These are phyloP conservation scores for Marsdenia floribunda DNA, from an alignment of 257 asterid genomes.

Conservation along the genomic window DNA sequence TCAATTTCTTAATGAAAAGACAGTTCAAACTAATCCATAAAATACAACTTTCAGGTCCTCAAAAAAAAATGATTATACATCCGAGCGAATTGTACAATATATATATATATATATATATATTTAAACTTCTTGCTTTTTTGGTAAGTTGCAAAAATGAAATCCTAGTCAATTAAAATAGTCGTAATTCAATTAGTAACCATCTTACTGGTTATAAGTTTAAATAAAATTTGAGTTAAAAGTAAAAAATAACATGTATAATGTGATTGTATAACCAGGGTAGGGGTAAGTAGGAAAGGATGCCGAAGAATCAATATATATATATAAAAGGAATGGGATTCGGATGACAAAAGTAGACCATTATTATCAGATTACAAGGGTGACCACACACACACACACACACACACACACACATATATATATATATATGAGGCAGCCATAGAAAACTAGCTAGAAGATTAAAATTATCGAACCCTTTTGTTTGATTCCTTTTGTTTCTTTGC, in stretches of 20 bases:
- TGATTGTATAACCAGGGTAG: too few species aligned
- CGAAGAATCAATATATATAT: not conserved
- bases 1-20: not conserved
- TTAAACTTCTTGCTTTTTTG: too few species aligned
- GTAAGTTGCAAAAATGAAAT: too few species aligned
- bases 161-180: too few species aligned
- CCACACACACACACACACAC: not conserved
- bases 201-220: too few species aligned
- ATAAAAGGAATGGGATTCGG: not conserved
- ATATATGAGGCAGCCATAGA: not conserved
- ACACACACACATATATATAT: not conserved
- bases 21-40: conserved; percentile 8
- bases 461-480: not conserved
- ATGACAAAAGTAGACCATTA: not conserved
- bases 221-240: too few species aligned
- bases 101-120: too few species aligned
- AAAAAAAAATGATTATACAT: not conserved
- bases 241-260: too few species aligned
- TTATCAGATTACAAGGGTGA: not conserved
- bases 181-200: too few species aligned
- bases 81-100: not conserved
- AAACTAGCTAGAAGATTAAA: not conserved
- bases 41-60: not conserved
- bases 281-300: not conserved
- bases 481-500: not conserved